A percentile compares a stretch with the other conserved stretches of the same genome.
Evolutionary conservation across 352 stramenopile species (phyloP).

Genomic region (Phytophthora ohioensis): DNA sequence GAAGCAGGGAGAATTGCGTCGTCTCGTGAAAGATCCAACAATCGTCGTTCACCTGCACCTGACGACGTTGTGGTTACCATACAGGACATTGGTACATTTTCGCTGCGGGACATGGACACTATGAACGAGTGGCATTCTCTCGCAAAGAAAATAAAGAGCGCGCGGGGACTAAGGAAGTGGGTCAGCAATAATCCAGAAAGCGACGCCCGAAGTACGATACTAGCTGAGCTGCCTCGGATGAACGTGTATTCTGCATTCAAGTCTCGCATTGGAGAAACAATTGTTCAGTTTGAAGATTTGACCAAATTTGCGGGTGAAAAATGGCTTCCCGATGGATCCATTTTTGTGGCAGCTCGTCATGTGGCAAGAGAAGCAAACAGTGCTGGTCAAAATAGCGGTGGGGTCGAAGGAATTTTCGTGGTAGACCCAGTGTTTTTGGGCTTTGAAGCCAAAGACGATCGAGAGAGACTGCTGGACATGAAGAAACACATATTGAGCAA

Average conservation of each 20-base stretch:
- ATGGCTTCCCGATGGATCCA: neutral
- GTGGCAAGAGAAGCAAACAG: neutral
- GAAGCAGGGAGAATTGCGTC: neutral
- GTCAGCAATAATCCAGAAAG: neutral
- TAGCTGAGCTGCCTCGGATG: neutral
- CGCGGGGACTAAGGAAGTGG: neutral
- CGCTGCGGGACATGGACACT: neutral
- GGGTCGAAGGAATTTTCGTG: neutral
- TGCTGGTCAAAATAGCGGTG: neutral
- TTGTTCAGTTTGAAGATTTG: slow-evolving; percentile 15
- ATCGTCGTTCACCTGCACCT: neutral
- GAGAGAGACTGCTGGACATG: slow-evolving; percentile 3
- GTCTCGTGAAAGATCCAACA: neutral
- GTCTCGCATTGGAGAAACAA: slow-evolving; percentile 6
- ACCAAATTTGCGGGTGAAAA: slow-evolving; percentile 8
- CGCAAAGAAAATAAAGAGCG: neutral
- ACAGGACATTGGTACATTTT: neutral
- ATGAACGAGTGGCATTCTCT: slow-evolving; percentile 7
- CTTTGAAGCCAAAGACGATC: neutral
- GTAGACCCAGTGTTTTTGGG: slow-evolving; percentile 1
- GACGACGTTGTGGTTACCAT: neutral
- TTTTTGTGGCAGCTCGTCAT: neutral
- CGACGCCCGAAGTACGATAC: neutral
- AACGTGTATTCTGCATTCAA: slow-evolving; percentile 16
- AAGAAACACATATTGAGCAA: neutral